phyloP scores from a whole-genome alignment of 192 early-diverging fungal species.

The Coemansia sp. region DNA sequence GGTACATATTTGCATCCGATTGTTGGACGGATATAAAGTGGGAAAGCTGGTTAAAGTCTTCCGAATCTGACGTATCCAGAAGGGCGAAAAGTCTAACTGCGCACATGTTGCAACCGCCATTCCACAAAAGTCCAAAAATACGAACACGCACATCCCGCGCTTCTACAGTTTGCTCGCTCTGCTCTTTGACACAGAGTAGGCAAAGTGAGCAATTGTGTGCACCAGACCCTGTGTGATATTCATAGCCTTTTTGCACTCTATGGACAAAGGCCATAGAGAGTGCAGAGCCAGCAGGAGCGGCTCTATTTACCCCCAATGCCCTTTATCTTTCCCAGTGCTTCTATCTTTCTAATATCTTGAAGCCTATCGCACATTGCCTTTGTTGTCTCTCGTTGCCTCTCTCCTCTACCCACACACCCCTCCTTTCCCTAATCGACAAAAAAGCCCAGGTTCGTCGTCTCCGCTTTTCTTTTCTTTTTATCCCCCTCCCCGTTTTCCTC shows the following conservation, averaged over 20 bases:
- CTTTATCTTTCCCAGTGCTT: neutral
- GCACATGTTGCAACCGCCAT: neutral
- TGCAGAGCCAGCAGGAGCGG: neutral
- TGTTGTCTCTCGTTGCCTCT: slow-evolving; percentile 5
- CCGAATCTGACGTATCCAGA: neutral
- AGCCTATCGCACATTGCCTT: neutral
- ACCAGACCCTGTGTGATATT: neutral
- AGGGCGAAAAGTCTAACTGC: neutral
- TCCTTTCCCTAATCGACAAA: slow-evolving; percentile 6
- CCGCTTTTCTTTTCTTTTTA: slow-evolving; percentile 15
- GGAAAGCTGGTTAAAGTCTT: neutral
- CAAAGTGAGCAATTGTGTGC: too few relatives aligned
- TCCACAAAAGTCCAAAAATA: neutral
- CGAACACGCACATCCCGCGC: neutral
- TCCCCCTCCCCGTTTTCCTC: slow-evolving; percentile 9
- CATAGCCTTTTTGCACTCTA: neutral
- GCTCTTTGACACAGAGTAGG: neutral
- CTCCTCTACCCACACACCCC: neutral
- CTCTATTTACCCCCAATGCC: neutral
- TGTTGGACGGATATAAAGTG: neutral
- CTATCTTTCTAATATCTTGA: slow-evolving; percentile 7
- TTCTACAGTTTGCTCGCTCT: neutral
- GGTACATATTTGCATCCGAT: neutral
- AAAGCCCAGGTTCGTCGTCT: slow-evolving; percentile 8
- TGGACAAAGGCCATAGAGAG: neutral